Base-by-base conservation (phyloP, 306 rosid species). In the Sicyos baderoa region DNA sequence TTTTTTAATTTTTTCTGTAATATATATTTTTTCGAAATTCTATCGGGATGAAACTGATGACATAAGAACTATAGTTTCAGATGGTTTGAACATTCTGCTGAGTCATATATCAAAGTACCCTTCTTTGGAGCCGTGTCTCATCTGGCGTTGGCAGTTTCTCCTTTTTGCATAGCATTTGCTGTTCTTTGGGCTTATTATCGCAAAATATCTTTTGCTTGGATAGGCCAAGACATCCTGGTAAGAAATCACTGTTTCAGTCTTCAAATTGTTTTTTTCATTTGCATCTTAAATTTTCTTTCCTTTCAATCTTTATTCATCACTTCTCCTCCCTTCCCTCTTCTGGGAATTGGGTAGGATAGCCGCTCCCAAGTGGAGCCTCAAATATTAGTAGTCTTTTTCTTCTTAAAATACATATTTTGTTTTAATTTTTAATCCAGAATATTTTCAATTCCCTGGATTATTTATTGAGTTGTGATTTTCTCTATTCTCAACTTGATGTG, bases 201-300 rank as follows among this genome's bases (percentile, higher is more conserved):
- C 45, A 88, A 61, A 27, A 40, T 40, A 42, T 54, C 86, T 12
- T 79, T 66, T 80, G 97, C 99, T 65, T 93, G 99, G 99, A 93
- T 90, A 50, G 97, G 96, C 80, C 97, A 93, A 82, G 99, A 93
- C 85, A 85, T 90, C 81, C 94, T 93, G 49, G 99, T 93, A 84
- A 90, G 97, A 76, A 71, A 74, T 73, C 63, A 74, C 53, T 25
- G 40, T 47, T 66, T 58, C 42, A 29, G 32, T 82, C 19, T 76
- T 56, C 18, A 53, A 25, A 19, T 44, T 64, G 19, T 54, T 14
- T 70, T 70, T 45, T 72, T 0, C 50, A 17, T 45, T 60, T 23
- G n/a, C 6, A 6, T 58, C 12, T 16, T 13, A 17, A 13, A 14
- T 55, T 71, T 54, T 52, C 37, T 17, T 71, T 42, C 19, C 49